Evolutionary conservation across 1,139 yeast species (phyloP).

Genomic region (Yamadazyma siamensis): DNA sequence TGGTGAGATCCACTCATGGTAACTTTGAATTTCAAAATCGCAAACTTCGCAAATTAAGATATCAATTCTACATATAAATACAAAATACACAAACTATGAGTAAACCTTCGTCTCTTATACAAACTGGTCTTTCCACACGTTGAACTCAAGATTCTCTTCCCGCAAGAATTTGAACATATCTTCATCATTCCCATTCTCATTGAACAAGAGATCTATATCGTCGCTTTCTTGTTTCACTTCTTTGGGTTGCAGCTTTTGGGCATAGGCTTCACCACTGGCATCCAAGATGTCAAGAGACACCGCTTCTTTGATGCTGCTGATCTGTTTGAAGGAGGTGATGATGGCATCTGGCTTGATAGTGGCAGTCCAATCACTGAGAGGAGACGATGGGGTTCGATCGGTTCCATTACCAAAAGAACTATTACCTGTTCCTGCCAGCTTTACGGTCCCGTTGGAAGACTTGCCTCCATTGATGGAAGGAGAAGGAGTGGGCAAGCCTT

Average conservation of each 20-base stretch:
- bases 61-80: too few relatives aligned
- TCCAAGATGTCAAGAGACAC: conserved; percentile 29
- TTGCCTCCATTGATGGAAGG: conserved; percentile 10
- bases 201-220: conserved; percentile 29
- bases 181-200: conserved; percentile 13
- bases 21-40: neutral
- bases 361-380: conserved; percentile 41
- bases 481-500: conserved; percentile 32
- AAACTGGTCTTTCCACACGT: conserved; percentile 34
- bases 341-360: conserved; percentile 46
- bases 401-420: too few relatives aligned
- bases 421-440: too few relatives aligned
- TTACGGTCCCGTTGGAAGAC: too few relatives aligned
- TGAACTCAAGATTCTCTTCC: conserved; percentile 33
- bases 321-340: conserved; percentile 45
- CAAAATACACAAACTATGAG: too few relatives aligned
- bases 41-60: too few relatives aligned
- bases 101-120: too few relatives aligned
- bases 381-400: conserved; percentile 33
- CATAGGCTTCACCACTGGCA: conserved; percentile 19
- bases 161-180: conserved; percentile 24
- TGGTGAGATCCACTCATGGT: too few relatives aligned
- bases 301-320: conserved; percentile 33
- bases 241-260: conserved; percentile 1
- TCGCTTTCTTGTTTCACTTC: conserved; percentile 24